Conservation (phyloP, 2,329 filamentous ascomycete species). For the Cladophialophora chaetospira region DNA sequence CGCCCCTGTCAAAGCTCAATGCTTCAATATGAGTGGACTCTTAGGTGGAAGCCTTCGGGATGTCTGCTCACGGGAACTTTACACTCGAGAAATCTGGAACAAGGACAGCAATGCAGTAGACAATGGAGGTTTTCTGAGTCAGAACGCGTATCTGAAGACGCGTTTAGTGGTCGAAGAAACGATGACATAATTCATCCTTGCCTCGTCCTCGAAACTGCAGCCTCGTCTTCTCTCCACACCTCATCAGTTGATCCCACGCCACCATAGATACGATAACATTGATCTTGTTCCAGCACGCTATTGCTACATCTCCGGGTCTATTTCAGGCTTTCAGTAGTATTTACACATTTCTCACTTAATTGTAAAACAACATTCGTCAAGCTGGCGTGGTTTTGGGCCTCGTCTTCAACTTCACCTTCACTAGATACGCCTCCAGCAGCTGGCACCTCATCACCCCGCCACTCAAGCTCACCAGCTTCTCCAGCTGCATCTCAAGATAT, state of each 20-base stretch:
- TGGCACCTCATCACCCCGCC: too few relatives aligned
- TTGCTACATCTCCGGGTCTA: too few relatives aligned
- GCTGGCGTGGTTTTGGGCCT: slow-evolving; percentile 35
- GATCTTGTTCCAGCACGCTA: background rate
- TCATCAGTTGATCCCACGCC: background rate
- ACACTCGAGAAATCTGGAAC: too few relatives aligned
- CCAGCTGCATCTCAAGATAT: background rate
- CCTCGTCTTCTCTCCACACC: background rate
- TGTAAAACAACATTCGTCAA: slow-evolving; percentile 21
- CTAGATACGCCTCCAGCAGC: slow-evolving; percentile 14
- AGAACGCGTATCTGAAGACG: slow-evolving; percentile 21
- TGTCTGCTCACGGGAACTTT: too few relatives aligned
- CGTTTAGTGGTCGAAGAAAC: slow-evolving; percentile 23
- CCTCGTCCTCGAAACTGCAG: background rate
- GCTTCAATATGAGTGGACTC: background rate
- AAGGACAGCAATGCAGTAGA: background rate
- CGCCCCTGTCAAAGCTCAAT: background rate
- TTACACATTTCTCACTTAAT: background rate
- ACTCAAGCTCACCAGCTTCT: slow-evolving; percentile 8
- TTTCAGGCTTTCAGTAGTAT: too few relatives aligned
- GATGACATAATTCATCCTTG: slow-evolving; percentile 14
- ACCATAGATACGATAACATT: background rate
- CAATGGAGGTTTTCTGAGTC: background rate
- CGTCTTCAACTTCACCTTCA: slow-evolving; percentile 12
- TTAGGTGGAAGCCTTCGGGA: background rate